phyloP scores from a whole-genome alignment of 306 rosid species.

The Inga laurina region DNA sequence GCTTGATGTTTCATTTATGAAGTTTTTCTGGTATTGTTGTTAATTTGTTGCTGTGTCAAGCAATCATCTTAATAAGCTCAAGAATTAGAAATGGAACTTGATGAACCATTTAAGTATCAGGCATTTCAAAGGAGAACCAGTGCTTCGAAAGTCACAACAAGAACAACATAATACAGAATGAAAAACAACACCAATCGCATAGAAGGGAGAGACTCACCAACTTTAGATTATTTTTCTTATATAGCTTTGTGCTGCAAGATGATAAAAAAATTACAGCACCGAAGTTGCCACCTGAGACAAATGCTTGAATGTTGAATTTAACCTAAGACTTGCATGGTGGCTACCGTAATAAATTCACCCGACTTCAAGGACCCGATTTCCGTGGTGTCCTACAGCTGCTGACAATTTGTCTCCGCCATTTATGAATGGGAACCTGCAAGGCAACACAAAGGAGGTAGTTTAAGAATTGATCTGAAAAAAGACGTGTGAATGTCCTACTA shows the following conservation, averaged over 20 bases:
- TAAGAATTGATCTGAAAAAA: constrained; percentile 4
- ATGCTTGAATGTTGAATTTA: neutral
- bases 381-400: constrained; percentile 32
- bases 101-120: too few species aligned
- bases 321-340: too few species aligned
- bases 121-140: neutral
- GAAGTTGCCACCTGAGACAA: neutral
- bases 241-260: neutral
- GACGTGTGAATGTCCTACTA: neutral
- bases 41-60: neutral
- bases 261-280: neutral
- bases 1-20: neutral
- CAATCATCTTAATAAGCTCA: neutral
- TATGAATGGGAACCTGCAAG: constrained; percentile 61
- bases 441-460: constrained; percentile 12
- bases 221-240: neutral
- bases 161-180: neutral
- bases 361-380: constrained; percentile 35
- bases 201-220: neutral
- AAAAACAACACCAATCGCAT: neutral
- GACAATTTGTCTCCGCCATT: constrained; percentile 84
- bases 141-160: neutral
- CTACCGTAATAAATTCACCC: neutral
- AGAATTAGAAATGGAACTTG: neutral
- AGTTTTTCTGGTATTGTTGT: neutral